These are phyloP conservation scores for Cynanchum wilfordii DNA, from an alignment of 257 asterid genomes.

Conservation along the genomic window DNA sequence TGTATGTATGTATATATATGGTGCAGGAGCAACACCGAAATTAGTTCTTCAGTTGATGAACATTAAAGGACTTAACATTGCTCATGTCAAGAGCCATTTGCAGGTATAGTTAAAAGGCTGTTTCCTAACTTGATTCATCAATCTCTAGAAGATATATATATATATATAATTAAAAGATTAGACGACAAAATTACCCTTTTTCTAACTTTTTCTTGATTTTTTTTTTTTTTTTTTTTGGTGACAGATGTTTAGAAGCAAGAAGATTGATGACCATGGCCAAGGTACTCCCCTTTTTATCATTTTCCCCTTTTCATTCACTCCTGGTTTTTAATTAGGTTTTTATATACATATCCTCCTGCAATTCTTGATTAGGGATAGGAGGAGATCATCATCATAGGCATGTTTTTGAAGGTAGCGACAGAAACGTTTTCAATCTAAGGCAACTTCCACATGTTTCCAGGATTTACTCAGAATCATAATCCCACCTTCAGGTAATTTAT, in stretches of 20 bases:
- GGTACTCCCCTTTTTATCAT: conserved; percentile 29
- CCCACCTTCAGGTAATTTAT: conserved; percentile 41
- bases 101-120: conserved; percentile 38
- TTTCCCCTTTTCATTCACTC: too few species aligned
- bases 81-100: conserved; percentile 96
- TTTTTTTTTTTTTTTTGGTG: conserved; percentile 17
- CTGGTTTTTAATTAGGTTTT: conserved; percentile 17
- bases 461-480: conserved; percentile 19
- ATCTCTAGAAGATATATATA: background rate
- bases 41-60: conserved; percentile 72
- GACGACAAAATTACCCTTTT: background rate
- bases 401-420: conserved; percentile 52
- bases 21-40: conserved; percentile 86
- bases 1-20: conserved; percentile 3
- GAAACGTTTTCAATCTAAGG: conserved; percentile 51
- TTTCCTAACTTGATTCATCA: background rate
- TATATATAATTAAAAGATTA: background rate
- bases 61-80: conserved; percentile 72
- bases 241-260: conserved; percentile 87
- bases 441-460: conserved; percentile 48
- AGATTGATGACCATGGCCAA: conserved; percentile 51
- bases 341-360: background rate
- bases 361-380: conserved; percentile 28
- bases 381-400: conserved; percentile 34
- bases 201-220: conserved; percentile 11